Evolutionary conservation across 2,329 filamentous ascomycete species (phyloP), one percentile per base, ranked within the genome.

Genomic region (Neonectria hederae): DNA sequence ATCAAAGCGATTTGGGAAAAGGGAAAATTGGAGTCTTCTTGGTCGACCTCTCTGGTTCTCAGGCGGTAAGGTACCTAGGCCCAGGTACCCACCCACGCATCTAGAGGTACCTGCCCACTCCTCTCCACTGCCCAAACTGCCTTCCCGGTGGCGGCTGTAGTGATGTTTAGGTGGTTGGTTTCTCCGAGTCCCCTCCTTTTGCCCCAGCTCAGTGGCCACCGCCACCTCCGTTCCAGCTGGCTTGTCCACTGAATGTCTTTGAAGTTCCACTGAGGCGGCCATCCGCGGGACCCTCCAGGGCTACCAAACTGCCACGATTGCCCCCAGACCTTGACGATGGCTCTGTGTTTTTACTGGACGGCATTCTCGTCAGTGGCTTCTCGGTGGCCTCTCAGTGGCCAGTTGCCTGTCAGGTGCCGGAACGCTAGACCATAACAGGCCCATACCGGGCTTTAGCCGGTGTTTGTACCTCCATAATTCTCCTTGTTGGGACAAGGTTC

Each of bases 371-470:
- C 49, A 53, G 59, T 43, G 60, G 52, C 52, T 57, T 32, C 54
- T 65, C n/a, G 67, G 59, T 69, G 67, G 67, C 43, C 59, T 32
- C 54, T 65, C n/a, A 69, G 59, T 69, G 67, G 67, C 43, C 59
- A 65, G 55, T 54, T 24, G 49, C 28, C 19, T 26, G 43, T 62
- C 56, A 62, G 54, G 45, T 54, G 56, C 57, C 52, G 46, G 8
- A 26, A 48, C 60, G 61, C 72, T 74, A 72, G 45, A 2, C 72
- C 52, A 51, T 46, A 74, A 68, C 22, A 2, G 66, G 61, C 1
- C 21, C 19, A 24, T 8, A 3, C 76, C 76, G 76, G 64, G 32
- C 42, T 76, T 78, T 76, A 78, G 54, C 75, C 76, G 75, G 54
- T 45, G 21, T 63, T 59, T 63, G 45, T 38, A 63, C 35, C 54